Base-by-base conservation (phyloP, 176 grass and related monocot genomes). In the Eragrostis curvula region DNA sequence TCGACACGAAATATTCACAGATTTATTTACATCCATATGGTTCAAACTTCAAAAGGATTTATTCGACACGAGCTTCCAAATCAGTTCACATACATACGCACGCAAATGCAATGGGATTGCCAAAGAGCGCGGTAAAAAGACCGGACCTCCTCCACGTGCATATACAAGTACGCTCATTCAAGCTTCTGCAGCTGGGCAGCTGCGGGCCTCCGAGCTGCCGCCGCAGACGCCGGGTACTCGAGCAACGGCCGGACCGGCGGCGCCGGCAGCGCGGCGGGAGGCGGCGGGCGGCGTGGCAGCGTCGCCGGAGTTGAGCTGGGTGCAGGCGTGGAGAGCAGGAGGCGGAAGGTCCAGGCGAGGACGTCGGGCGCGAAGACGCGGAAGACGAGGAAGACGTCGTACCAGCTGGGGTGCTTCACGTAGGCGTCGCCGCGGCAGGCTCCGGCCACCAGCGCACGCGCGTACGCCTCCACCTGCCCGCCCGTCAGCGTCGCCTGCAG, bases 321-420 rank as follows among this genome's bases (percentile, higher is more conserved):
- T 30, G 32, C 8, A 10, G 66, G 46, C 8, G 79, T 70, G 28
- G 92, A 87, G 8, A 97, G 64, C 13, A 94, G 81, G 61, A 97
- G 77, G 24, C 90, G 92, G 81, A 97, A 92, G 0, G 92, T 94
- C 92, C 95, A 94, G 0, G 65, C 85, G 49, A 97, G 88, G 23
- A 94, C 84, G 84, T 97, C 95, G 11, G 92, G 95, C 14, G 80
- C 84, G 80, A 98, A 89, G 45, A 79, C 86, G 24, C 90, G 92
- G 81, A 94, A 98, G 66, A 97, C 85, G 17, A 94, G 92, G 85
- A 97, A 97, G 25, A 90, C 74, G 60, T 91, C 90, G 32, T 91
- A 88, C 95, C 95, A 98, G 62, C 57, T 81, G 0, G 92, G 86
- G 53, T 80, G 81, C 85, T 91, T 87, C 0, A 93, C 92, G 68